These are phyloP conservation scores for Diplodia sapinea DNA, from an alignment of 2,329 filamentous ascomycete genomes.

Conservation along the genomic window DNA sequence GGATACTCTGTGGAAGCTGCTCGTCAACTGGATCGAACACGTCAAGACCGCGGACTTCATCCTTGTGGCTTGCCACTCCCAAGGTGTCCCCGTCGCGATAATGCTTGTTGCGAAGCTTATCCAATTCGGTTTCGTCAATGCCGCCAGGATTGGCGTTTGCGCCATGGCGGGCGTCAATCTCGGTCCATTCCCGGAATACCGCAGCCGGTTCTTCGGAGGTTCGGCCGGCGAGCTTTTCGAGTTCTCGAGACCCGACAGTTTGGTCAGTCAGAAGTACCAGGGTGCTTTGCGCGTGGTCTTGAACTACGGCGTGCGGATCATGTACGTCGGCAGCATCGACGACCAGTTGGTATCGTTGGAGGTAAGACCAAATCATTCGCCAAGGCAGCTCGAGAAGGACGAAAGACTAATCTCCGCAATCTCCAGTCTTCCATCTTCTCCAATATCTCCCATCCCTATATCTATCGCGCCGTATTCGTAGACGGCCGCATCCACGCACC, in stretches of 20 bases:
- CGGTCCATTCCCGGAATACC: slow-evolving; percentile 91
- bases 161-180: slow-evolving; percentile 90
- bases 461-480: slow-evolving; percentile 94
- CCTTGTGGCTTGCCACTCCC: slow-evolving; percentile 90
- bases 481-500: slow-evolving; percentile 90
- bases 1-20: slow-evolving; percentile 89
- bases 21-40: slow-evolving; percentile 93
- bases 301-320: slow-evolving; percentile 78
- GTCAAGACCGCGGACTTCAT: slow-evolving; percentile 88
- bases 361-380: slow-evolving; percentile 54
- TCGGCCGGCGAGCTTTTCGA: slow-evolving; percentile 90
- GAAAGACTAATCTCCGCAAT: slow-evolving; percentile 1
- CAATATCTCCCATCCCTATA: slow-evolving; percentile 85
- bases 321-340: slow-evolving; percentile 92
- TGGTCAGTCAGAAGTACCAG: slow-evolving; percentile 82
- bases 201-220: slow-evolving; percentile 84
- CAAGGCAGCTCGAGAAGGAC: no score
- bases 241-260: slow-evolving; percentile 81
- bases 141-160: slow-evolving; percentile 81
- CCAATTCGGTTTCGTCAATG: slow-evolving; percentile 81
- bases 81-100: slow-evolving; percentile 90
- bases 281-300: slow-evolving; percentile 75
- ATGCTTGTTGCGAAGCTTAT: slow-evolving; percentile 94
- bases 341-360: slow-evolving; percentile 95
- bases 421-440: slow-evolving; percentile 80